Percentiles rank a stretch among this genome's conserved stretches.
phyloP scores from a whole-genome alignment of 768 basidiomycete genomes.

The Mycena floridula region DNA sequence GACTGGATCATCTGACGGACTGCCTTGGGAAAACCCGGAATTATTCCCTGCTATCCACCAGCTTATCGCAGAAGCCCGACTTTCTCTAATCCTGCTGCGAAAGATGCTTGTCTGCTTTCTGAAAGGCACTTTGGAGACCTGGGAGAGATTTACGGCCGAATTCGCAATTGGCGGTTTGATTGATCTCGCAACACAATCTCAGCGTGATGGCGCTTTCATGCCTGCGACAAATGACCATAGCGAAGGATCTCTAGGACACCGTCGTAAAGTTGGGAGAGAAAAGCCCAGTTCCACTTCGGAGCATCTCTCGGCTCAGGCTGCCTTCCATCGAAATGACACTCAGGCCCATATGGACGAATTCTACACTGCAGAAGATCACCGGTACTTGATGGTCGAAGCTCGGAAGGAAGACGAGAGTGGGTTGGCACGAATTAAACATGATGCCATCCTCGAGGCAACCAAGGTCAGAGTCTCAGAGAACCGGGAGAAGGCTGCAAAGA shows the following conservation, averaged over 20 bases:
- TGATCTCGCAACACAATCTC: neutral
- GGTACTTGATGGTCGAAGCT: neutral
- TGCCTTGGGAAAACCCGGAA: conserved; percentile 9
- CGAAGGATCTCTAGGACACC: conserved; percentile 16
- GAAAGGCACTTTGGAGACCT: conserved; percentile 15
- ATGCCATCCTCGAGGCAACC: neutral
- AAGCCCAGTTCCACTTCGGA: neutral
- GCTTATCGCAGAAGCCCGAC: neutral
- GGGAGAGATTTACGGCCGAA: conserved; percentile 15
- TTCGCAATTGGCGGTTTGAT: conserved; percentile 12
- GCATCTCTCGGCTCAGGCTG: neutral
- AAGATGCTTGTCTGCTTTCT: conserved; percentile 17
- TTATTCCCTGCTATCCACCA: conserved; percentile 11
- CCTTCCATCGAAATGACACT: neutral
- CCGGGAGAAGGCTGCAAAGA: neutral
- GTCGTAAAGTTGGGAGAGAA: neutral
- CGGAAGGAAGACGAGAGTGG: conserved; percentile 1
- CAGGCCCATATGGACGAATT: conserved; percentile 6
- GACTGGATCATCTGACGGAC: conserved; percentile 16
- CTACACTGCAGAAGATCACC: conserved; percentile 10
- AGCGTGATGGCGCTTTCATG: conserved; percentile 9
- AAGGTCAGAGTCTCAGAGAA: neutral
- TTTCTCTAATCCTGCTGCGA: conserved; percentile 13
- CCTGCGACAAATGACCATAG: conserved; percentile 17
- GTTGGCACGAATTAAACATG: neutral